phyloP scores from a whole-genome alignment of 345 rosid species.

The Syzygium oleosum region DNA sequence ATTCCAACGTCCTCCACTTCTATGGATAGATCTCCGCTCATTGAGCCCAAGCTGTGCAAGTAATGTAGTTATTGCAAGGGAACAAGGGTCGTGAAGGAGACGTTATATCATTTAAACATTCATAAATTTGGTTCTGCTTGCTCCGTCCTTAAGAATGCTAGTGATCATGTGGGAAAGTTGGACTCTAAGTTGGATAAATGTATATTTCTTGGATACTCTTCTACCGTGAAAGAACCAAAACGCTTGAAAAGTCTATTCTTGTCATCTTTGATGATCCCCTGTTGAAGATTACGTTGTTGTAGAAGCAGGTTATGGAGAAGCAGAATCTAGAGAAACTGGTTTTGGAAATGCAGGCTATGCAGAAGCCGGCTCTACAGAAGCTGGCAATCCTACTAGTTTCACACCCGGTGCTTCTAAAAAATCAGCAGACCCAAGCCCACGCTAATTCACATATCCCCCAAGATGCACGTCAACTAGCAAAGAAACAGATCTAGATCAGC shows the following conservation, averaged over 20 bases:
- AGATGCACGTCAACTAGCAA: slow-evolving; percentile 6
- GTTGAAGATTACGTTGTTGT: not conserved
- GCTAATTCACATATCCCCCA: not conserved
- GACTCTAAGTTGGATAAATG: not conserved
- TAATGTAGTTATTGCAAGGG: no score
- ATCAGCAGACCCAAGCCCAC: not conserved
- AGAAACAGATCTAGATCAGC: slow-evolving; percentile 14
- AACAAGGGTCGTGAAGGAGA: no score
- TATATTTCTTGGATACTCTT: not conserved
- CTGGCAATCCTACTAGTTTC: accelerated
- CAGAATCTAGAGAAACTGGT: not conserved
- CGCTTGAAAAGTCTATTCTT: not conserved
- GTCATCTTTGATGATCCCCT: not conserved
- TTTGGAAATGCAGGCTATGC: not conserved
- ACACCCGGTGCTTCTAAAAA: not conserved
- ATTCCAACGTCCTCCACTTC: no score
- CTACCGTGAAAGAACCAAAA: not conserved
- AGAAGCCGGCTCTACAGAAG: not conserved
- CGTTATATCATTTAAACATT: not conserved
- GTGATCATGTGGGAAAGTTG: not conserved
- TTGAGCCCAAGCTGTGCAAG: no score
- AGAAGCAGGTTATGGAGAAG: not conserved
- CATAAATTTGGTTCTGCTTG: not conserved
- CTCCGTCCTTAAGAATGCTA: not conserved
- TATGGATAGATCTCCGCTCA: no score